Base-by-base conservation (phyloP, 108 stramenopile species). In the Conticribra guillardii region DNA sequence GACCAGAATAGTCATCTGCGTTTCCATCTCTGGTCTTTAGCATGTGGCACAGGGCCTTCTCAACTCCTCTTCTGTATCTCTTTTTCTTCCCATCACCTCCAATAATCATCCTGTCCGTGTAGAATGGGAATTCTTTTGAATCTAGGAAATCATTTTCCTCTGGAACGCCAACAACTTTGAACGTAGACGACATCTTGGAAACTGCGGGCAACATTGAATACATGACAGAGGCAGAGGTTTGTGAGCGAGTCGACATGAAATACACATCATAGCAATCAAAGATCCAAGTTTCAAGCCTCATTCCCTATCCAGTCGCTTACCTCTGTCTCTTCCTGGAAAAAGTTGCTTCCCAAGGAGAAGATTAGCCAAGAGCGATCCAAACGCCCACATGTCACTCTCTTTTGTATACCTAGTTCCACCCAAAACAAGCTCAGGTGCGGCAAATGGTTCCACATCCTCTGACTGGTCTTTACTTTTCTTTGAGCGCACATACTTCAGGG, bases 331-430 rank as follows among this genome's bases (percentile, higher is more conserved):
- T 16, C 87, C 89, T 16, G 84, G 66, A 65, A 89, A 94, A n/a
- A 86, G 54, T n/a, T 90, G 87, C 57, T 88, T 91, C 21, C 82
- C 74, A 44, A 94, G 68, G 7, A 94, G 78, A 30, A 94, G 68
- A 60, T 91, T 82, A 3, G 90, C 89, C 29, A 94, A 51, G 31
- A 94, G 57, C 67, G 88, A 85, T 19, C 87, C 93, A n/a, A 91
- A 56, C n/a, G 89, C 71, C 89, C 89, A 94, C 54, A 94, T 82
- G 60, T 94, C 93, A 8, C 83, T 91, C 54, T 90, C 89, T 56
- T 84, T 88, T 0, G 88, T 90, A 69, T 85, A 72, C 50, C 87
- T 80, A 21, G 85, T 84, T 9, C 87, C 85, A 26, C 93, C 93
- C 21, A 94, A 59, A 46, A 94, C 68, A 50, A 90, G 76, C 66